Conservation (phyloP, 2,329 filamentous ascomycete species). For the Fusarium fracticaudum region DNA sequence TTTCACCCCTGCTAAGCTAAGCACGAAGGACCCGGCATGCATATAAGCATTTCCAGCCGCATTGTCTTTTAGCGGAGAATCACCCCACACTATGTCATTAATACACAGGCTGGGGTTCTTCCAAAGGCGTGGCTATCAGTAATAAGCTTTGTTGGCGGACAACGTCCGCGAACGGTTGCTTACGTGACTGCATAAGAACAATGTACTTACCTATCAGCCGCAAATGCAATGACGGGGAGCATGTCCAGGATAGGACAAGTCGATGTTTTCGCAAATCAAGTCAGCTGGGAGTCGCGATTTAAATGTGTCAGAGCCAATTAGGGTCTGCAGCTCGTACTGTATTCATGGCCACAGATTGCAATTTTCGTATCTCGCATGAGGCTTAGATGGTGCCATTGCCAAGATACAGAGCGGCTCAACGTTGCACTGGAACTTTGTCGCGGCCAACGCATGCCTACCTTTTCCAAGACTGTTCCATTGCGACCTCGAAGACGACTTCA, state of each 20-base stretch:
- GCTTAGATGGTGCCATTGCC: not conserved
- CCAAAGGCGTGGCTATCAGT: not conserved
- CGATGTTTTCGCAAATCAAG: not conserved
- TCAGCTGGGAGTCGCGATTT: not conserved
- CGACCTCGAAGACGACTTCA: too few species aligned
- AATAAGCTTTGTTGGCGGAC: not conserved
- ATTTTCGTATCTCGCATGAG: not conserved
- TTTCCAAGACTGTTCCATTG: accelerated
- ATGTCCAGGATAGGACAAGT: not conserved
- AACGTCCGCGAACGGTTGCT: too few species aligned
- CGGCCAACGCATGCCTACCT: not conserved
- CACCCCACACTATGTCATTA: not conserved
- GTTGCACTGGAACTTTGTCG: not conserved
- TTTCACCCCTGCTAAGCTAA: too few species aligned
- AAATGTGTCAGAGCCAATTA: not conserved
- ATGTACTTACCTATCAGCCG: too few species aligned
- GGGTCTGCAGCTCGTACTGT: not conserved
- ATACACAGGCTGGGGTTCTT: not conserved
- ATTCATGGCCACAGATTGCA: not conserved
- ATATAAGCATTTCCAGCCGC: not conserved
- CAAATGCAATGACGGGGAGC: not conserved
- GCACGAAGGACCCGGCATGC: not conserved
- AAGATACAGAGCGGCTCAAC: not conserved
- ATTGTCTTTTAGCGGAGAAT: not conserved
- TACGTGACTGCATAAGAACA: not conserved